Conservation (phyloP, 129 eudicot genomes). For the Glebionis coronaria region DNA sequence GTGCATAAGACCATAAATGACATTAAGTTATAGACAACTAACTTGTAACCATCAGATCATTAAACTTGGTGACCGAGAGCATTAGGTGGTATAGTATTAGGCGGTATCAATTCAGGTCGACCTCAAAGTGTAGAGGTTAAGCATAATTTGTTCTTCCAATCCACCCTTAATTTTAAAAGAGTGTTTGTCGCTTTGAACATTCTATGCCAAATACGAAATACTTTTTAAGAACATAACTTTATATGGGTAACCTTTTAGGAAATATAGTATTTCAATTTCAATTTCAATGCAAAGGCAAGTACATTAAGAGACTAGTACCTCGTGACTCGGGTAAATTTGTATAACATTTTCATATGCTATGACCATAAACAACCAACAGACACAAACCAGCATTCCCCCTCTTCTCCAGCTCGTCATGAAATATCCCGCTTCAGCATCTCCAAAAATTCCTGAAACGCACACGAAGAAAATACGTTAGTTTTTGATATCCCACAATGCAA, state of each 20-base stretch:
- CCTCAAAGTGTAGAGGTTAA: no score
- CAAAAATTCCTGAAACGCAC: constrained; percentile 53
- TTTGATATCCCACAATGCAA: neutral
- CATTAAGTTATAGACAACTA: no score
- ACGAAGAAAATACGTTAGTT: neutral
- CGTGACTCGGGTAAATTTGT: constrained; percentile 12
- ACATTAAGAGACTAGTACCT: constrained; percentile 6
- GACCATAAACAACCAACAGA: constrained; percentile 8
- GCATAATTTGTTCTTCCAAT: no score
- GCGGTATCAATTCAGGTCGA: no score
- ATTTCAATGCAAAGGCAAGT: constrained; percentile 5
- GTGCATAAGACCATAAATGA: no score
- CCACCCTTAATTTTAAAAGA: no score
- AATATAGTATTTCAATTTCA: constrained; percentile 3
- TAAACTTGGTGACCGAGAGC: no score
- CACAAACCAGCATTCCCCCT: constrained; percentile 26
- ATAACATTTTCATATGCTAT: constrained; percentile 13
- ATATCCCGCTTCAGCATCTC: constrained; percentile 62
- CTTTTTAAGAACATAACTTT: no score
- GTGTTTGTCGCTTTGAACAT: no score
- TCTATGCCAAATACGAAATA: no score
- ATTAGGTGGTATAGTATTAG: no score
- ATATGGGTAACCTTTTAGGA: neutral
- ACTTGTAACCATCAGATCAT: no score
- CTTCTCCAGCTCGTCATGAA: constrained; percentile 41